These are phyloP conservation scores for Trypanosoma boissoni DNA, from an alignment of 208 protist genomes.

Conservation along the genomic window DNA sequence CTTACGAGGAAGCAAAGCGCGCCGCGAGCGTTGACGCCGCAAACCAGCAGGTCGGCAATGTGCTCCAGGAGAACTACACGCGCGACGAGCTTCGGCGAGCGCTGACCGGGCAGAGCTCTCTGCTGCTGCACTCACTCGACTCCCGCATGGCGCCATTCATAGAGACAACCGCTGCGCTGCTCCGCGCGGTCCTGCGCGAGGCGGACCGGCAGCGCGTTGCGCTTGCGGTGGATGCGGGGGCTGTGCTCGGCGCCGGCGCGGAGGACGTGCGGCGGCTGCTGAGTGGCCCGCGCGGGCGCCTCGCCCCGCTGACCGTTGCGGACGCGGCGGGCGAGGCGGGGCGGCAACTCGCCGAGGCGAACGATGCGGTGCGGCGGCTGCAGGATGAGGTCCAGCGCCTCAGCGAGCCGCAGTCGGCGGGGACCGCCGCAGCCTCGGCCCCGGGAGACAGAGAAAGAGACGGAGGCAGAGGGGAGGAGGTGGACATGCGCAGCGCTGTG, in stretches of 20 bases:
- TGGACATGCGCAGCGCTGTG: slow-evolving; percentile 29
- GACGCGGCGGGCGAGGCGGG: slow-evolving; percentile 54
- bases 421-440: slow-evolving; percentile 14
- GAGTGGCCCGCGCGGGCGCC: slow-evolving; percentile 45
- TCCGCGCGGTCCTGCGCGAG: slow-evolving; percentile 65
- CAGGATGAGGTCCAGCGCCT: slow-evolving; percentile 62
- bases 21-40: slow-evolving; percentile 56
- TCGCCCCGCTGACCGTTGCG: slow-evolving; percentile 55
- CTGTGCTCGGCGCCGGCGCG: slow-evolving; percentile 49
- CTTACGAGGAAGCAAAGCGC: slow-evolving; percentile 61
- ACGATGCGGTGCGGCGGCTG: slow-evolving; percentile 61
- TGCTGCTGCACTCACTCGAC: slow-evolving; percentile 56
- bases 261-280: slow-evolving; percentile 53
- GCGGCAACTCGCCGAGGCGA: slow-evolving; percentile 61
- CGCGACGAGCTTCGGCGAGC: slow-evolving; percentile 41
- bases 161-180: slow-evolving; percentile 47
- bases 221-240: slow-evolving; percentile 38
- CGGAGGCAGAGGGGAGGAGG: slow-evolving; percentile 41
- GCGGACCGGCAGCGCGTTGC: slow-evolving; percentile 49
- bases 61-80: slow-evolving; percentile 51
- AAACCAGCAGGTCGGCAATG: slow-evolving; percentile 48
- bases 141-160: slow-evolving; percentile 48
- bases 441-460: slow-evolving; percentile 37
- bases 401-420: slow-evolving; percentile 36
- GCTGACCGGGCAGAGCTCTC: slow-evolving; percentile 47